Evolutionary conservation across 75 land plant genomes (phyloP).

Genomic region (Isoetes taiwanensis): DNA sequence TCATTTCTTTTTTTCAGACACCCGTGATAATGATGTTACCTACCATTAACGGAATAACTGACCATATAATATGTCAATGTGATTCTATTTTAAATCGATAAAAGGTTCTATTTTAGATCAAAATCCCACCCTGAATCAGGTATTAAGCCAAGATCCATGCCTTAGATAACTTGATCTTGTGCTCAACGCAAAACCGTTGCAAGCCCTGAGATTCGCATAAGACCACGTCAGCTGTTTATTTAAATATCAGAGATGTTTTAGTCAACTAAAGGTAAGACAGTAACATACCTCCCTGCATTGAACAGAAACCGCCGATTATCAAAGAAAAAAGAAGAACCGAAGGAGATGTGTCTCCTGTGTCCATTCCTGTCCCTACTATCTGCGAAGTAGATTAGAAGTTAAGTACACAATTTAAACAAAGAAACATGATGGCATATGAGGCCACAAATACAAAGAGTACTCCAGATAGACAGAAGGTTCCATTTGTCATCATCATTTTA

Average conservation of each 20-base stretch:
- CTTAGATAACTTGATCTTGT: conserved; percentile 94
- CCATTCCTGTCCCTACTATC: conserved; percentile 98
- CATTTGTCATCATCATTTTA: neutral
- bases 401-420: neutral
- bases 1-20: too few species aligned
- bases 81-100: neutral
- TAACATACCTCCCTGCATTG: conserved; percentile 99
- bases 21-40: too few species aligned
- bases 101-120: neutral
- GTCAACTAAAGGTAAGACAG: too few species aligned
- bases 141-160: conserved; percentile 19
- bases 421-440: too few species aligned
- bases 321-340: conserved; percentile 86
- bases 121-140: neutral
- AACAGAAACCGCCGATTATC: conserved; percentile 84
- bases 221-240: too few species aligned
- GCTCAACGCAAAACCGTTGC: conserved; percentile 88
- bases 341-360: conserved; percentile 90
- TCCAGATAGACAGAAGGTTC: neutral
- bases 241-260: too few species aligned
- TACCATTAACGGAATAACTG: neutral
- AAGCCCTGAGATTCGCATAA: too few species aligned
- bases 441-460: too few species aligned
- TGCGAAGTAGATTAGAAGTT: conserved; percentile 8
- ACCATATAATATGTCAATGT: neutral